Base-by-base conservation (phyloP, 2,329 filamentous ascomycete species). In the Diaporthe humulicola region DNA sequence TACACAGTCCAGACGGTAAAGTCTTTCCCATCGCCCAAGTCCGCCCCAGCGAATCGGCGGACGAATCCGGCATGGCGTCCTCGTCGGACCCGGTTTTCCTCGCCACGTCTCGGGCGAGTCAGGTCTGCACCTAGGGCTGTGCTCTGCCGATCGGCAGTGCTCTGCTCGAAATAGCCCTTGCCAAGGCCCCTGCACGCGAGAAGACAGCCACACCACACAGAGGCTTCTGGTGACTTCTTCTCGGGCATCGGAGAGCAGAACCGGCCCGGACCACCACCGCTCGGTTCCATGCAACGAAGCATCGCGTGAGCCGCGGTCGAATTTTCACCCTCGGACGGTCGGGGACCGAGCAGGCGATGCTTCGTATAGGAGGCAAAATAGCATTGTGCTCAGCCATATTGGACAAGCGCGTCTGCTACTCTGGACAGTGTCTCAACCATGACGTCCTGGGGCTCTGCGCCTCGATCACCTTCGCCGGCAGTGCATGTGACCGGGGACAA, bases 51-150 rank as follows among this genome's bases (percentile, higher is more conserved):
- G 6, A 67, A 36, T 67, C 15, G 64, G n/a, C 30, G 19, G 6
- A 4, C 22, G 42, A 52, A 15, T 5, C 38, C 45, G 64, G 64
- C 4, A 52, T 28, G 30, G 45, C 45, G 54, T 54, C 69, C 36
- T 40, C 22, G 54, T 48, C 67, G 45, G 64, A 52, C 64, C 64
- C 64, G 64, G 64, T 67, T 67, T 67, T 67, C 45, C 64, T 67
- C 64, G 64, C 64, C 64, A 67, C 64, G 45, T 52, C 45, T 67
- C 45, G 64, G 64, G 25, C 64, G 64, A 69, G 48, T 69, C 64
- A 54, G 64, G 64, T 69, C 48, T 54, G 48, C 64, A 52, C 45
- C n/a, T 28, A 69, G 30, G 48, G 64, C 64, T 48, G 50, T 70
- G 50, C 25, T 42, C 33, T 36, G 38, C 50, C 52, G 38, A 58